phyloP scores from a whole-genome alignment of 2,329 filamentous ascomycete genomes.

The Venturia nashicola region DNA sequence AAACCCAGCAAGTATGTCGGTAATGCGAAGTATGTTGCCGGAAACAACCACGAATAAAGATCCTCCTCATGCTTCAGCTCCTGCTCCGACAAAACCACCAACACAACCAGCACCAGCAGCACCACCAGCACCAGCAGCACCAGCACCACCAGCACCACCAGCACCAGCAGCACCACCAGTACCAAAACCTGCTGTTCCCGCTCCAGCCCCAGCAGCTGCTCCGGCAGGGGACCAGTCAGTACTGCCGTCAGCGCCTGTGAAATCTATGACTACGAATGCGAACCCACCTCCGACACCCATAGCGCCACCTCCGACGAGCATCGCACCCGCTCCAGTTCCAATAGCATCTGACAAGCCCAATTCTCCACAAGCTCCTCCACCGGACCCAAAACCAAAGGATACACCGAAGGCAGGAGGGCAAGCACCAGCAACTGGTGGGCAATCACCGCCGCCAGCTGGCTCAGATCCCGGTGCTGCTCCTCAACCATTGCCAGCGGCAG shows the following conservation, averaged over 20 bases:
- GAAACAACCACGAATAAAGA: not conserved
- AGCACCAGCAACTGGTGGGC: not conserved
- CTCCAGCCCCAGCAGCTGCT: conserved; percentile 18
- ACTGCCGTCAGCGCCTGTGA: not conserved
- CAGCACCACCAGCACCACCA: conserved; percentile 38
- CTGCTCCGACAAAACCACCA: conserved; percentile 43
- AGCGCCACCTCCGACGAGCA: not conserved
- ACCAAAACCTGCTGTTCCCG: conserved; percentile 18
- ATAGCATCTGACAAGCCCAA: not conserved
- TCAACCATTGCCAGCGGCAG: not conserved
- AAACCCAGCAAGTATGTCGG: not conserved
- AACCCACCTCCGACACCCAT: not conserved
- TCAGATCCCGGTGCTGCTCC: not conserved
- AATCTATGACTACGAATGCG: not conserved
- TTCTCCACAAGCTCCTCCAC: not conserved
- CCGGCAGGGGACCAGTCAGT: not conserved
- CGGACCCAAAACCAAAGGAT: not conserved
- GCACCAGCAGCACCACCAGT: conserved; percentile 38
- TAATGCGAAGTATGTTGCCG: not conserved
- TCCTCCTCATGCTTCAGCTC: conserved; percentile 25
- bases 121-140: conserved; percentile 37
- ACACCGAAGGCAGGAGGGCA: not conserved
- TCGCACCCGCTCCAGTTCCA: not conserved
- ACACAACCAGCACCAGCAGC: conserved; percentile 38
- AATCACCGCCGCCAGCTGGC: not conserved